phyloP scores from a whole-genome alignment of 2,329 filamentous ascomycete species.

The Hypoxylon sp. region DNA sequence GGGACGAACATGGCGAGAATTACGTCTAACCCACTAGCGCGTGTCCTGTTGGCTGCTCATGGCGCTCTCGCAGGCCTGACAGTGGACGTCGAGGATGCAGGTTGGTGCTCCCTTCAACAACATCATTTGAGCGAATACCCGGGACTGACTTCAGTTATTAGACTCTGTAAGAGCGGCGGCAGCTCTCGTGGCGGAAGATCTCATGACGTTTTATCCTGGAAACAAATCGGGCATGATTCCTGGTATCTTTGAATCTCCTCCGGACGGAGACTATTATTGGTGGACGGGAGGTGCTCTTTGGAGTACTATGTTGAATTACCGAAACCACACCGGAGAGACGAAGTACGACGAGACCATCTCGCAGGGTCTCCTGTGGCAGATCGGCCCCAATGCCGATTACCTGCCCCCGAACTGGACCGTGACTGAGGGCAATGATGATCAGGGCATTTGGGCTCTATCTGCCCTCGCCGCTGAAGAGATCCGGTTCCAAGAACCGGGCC shows the following conservation, averaged over 20 bases:
- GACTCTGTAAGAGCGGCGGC: conserved; percentile 52
- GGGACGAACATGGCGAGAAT: conserved; percentile 41
- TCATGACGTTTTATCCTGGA: conserved; percentile 52
- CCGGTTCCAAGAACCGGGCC: conserved; percentile 67
- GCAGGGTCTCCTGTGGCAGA: conserved; percentile 61
- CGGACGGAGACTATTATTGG: conserved; percentile 61
- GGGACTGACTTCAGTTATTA: conserved; percentile 27
- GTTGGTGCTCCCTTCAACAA: conserved; percentile 31
- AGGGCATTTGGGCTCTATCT: conserved; percentile 74
- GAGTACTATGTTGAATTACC: conserved; percentile 67
- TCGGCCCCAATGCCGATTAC: conserved; percentile 60
- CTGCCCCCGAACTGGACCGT: conserved; percentile 59
- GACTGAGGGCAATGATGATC: conserved; percentile 66
- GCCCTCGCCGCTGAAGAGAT: conserved; percentile 73
- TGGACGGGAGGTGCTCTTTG: conserved; percentile 69
- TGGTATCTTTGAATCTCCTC: conserved; percentile 45
- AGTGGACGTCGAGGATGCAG: conserved; percentile 47
- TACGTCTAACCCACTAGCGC: conserved; percentile 33
- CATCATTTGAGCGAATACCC: not conserved
- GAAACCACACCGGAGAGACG: conserved; percentile 65
- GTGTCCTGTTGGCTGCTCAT: conserved; percentile 42
- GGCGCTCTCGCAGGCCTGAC: conserved; percentile 47
- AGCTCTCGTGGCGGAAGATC: conserved; percentile 51
- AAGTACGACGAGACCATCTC: conserved; percentile 64
- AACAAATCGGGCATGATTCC: conserved; percentile 42